A percentile compares a stretch with the other conserved stretches of the same genome.
phyloP scores from a whole-genome alignment of 2,329 filamentous ascomycete genomes.

The Chlorencoelia australis region DNA sequence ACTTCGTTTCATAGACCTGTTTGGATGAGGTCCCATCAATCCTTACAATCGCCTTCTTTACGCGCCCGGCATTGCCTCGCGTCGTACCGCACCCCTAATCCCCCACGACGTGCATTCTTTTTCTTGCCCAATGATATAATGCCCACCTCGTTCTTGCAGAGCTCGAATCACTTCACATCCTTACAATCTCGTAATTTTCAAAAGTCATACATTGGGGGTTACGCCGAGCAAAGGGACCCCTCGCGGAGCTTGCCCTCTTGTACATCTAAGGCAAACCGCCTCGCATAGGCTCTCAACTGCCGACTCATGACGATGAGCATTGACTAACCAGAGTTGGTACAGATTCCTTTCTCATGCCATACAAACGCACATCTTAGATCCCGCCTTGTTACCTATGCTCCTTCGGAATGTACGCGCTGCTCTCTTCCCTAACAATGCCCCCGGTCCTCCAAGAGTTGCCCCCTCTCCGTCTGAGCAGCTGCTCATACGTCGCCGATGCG shows the following conservation, averaged over 20 bases:
- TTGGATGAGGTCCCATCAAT: too few species aligned
- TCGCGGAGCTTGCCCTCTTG: too few species aligned
- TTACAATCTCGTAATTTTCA: too few species aligned
- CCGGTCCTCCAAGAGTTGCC: constrained; percentile 52
- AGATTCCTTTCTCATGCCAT: constrained; percentile 45
- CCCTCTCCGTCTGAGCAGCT: constrained; percentile 50
- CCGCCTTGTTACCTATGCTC: constrained; percentile 53
- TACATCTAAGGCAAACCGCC: too few species aligned
- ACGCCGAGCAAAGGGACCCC: too few species aligned
- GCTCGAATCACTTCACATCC: too few species aligned
- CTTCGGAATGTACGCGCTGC: constrained; percentile 64
- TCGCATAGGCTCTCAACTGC: too few species aligned
- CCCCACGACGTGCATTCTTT: constrained; percentile 12
- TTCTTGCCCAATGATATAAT: constrained; percentile 21
- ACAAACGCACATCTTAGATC: constrained; percentile 48
- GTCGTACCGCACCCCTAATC: constrained; percentile 22
- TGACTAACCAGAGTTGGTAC: constrained; percentile 14
- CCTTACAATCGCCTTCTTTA: constrained; percentile 27
- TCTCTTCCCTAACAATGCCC: constrained; percentile 78
- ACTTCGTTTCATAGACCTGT: constrained; percentile 13
- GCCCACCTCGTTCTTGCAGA: too few species aligned
- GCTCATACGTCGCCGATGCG: constrained; percentile 56
- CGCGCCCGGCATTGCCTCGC: constrained; percentile 27
- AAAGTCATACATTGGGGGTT: too few species aligned
- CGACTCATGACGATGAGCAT: background rate